A percentile compares a stretch with the other conserved stretches of the same genome.
phyloP scores from a whole-genome alignment of 2,329 filamentous ascomycete species.

The Colletotrichum tanaceti region DNA sequence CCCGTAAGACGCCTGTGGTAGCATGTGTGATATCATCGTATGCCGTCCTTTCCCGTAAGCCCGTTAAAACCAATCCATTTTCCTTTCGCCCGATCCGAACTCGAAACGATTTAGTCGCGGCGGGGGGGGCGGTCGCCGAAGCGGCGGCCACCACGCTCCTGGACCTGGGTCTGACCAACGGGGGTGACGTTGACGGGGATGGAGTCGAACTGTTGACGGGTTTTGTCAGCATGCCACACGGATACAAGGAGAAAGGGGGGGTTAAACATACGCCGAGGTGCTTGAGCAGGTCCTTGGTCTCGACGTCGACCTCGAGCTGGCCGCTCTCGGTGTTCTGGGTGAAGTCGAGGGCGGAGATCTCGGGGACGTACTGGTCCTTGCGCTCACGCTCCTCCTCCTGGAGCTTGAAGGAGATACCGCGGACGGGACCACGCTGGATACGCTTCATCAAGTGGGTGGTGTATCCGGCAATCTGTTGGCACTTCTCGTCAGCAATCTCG shows the following conservation, averaged over 20 bases:
- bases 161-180: slow-evolving; percentile 87
- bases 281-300: slow-evolving; percentile 99
- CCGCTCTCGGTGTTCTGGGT: slow-evolving; percentile 92
- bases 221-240: slow-evolving; percentile 45
- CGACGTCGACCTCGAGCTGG: slow-evolving; percentile 92
- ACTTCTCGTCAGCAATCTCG: slow-evolving; percentile 22
- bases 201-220: slow-evolving; percentile 81
- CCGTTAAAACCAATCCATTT: slow-evolving; percentile 44
- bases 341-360: slow-evolving; percentile 98
- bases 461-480: slow-evolving; percentile 88
- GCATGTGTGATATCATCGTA: slow-evolving; percentile 44
- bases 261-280: slow-evolving; percentile 87
- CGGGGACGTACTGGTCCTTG: slow-evolving; percentile 99
- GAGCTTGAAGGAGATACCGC: slow-evolving; percentile 99
- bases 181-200: slow-evolving; percentile 96
- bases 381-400: slow-evolving; percentile 99
- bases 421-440: slow-evolving; percentile 98
- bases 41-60: slow-evolving; percentile 56
- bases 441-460: slow-evolving; percentile 99
- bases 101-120: slow-evolving; percentile 54
- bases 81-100: slow-evolving; percentile 21
- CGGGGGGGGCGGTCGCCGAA: slow-evolving; percentile 73
- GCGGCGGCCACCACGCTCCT: slow-evolving; percentile 78
- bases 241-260: not conserved
- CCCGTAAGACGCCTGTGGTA: slow-evolving; percentile 66